Conservation (phyloP, 2,329 filamentous ascomycete genomes). For the Aspergillus pseudoviridinutans region DNA sequence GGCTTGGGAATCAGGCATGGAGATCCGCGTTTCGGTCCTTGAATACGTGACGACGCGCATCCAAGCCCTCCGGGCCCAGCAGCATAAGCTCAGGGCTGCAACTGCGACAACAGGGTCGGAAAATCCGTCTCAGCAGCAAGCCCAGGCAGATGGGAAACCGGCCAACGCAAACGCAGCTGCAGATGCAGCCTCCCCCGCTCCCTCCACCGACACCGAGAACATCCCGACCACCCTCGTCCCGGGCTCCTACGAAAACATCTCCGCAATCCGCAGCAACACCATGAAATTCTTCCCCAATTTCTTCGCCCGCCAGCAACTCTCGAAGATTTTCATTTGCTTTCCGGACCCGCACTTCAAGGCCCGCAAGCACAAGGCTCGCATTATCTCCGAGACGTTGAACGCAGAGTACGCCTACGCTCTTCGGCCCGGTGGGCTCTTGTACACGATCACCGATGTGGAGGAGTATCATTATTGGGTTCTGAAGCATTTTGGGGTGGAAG, state of each 20-base stretch:
- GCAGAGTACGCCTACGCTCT: conserved; percentile 91
- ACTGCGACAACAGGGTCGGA: conserved; percentile 5
- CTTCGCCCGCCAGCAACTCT: conserved; percentile 75
- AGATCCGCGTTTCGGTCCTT: conserved; percentile 86
- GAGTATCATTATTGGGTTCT: conserved; percentile 94
- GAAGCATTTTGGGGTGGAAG: conserved; percentile 70
- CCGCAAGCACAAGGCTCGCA: conserved; percentile 93
- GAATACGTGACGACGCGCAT: conserved; percentile 88
- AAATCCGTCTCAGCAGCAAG: not conserved
- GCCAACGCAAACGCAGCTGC: not conserved
- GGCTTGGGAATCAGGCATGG: conserved; percentile 61
- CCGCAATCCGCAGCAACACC: conserved; percentile 84
- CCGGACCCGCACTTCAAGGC: conserved; percentile 98
- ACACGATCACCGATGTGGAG: conserved; percentile 96
- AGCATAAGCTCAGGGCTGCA: conserved; percentile 23
- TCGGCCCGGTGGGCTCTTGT: conserved; percentile 77
- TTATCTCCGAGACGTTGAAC: conserved; percentile 82
- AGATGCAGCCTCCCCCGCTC: conserved; percentile 2
- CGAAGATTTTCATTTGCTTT: conserved; percentile 95
- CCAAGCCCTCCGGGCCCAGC: conserved; percentile 63
- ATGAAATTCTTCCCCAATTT: conserved; percentile 99
- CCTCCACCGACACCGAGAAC: not conserved
- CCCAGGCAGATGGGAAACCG: not conserved
- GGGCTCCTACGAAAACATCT: conserved; percentile 73
- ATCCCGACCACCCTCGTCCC: conserved; percentile 18